phyloP scores from a whole-genome alignment of 345 rosid species.

The Lepidium didymum region DNA sequence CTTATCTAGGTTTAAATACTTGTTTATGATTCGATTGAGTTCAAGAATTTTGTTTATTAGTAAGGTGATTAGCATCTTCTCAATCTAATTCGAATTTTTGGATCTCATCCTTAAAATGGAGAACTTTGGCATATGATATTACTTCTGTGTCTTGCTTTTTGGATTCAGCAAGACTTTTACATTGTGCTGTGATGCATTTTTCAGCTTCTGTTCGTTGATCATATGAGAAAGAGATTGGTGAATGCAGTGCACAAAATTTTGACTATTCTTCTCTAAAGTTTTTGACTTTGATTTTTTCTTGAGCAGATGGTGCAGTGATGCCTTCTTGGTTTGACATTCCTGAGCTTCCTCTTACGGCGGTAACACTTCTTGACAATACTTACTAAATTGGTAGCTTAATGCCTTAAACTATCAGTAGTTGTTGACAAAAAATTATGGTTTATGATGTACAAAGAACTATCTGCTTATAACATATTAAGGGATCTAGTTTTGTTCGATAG shows the following conservation, averaged over 20 bases:
- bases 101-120: not conserved
- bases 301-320: conserved; percentile 77
- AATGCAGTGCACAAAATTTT: not conserved
- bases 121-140: not conserved
- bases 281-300: not conserved
- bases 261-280: not conserved
- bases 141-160: not conserved
- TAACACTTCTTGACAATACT: conserved; percentile 26
- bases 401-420: not conserved
- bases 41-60: not conserved
- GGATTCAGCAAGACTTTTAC: not conserved
- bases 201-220: not conserved
- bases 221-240: not conserved
- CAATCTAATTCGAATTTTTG: not conserved
- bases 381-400: not conserved
- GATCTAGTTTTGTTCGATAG: not conserved
- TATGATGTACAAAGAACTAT: not conserved
- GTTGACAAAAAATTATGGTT: not conserved
- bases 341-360: conserved; percentile 80
- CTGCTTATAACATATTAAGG: not conserved
- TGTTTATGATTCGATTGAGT: not conserved
- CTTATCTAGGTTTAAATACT: not conserved
- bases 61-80: not conserved
- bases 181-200: not conserved
- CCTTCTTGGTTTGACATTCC: conserved; percentile 93